Percentiles rank a stretch among this genome's conserved stretches.
phyloP scores from a whole-genome alignment of 208 protist species.

The Leishmania major region DNA sequence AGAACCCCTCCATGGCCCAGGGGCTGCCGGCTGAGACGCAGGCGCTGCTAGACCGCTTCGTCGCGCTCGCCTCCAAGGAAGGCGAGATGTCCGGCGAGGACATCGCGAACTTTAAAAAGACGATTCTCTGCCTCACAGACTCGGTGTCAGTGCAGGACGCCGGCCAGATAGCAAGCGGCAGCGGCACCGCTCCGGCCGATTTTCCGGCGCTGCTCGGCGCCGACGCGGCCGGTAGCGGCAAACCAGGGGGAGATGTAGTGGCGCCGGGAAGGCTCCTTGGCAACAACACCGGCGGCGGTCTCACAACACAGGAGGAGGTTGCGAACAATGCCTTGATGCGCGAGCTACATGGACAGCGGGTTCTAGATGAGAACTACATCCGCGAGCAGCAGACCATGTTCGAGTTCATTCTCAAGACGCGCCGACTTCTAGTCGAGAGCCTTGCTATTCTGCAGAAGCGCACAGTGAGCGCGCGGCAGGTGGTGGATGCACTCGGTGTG shows the following conservation, averaged over 20 bases:
- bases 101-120: slow-evolving; percentile 59
- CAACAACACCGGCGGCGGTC: neutral
- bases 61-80: slow-evolving; percentile 55
- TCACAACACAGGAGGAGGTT: slow-evolving; percentile 18
- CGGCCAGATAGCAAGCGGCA: neutral
- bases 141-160: neutral
- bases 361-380: slow-evolving; percentile 56
- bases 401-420: slow-evolving; percentile 86
- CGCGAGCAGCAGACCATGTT: slow-evolving; percentile 72
- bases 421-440: slow-evolving; percentile 65
- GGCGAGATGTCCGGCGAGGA: slow-evolving; percentile 38
- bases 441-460: slow-evolving; percentile 60
- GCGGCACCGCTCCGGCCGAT: slow-evolving; percentile 3
- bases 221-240: neutral
- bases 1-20: slow-evolving; percentile 29
- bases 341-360: slow-evolving; percentile 35
- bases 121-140: slow-evolving; percentile 49
- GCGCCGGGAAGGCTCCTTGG: neutral
- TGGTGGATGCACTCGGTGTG: slow-evolving; percentile 58
- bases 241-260: too few species aligned
- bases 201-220: neutral
- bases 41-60: slow-evolving; percentile 48
- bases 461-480: slow-evolving; percentile 60
- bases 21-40: slow-evolving; percentile 36
- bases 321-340: slow-evolving; percentile 29